phyloP scores from a whole-genome alignment of 257 asterid genomes.

The Ehretia macrophylla region DNA sequence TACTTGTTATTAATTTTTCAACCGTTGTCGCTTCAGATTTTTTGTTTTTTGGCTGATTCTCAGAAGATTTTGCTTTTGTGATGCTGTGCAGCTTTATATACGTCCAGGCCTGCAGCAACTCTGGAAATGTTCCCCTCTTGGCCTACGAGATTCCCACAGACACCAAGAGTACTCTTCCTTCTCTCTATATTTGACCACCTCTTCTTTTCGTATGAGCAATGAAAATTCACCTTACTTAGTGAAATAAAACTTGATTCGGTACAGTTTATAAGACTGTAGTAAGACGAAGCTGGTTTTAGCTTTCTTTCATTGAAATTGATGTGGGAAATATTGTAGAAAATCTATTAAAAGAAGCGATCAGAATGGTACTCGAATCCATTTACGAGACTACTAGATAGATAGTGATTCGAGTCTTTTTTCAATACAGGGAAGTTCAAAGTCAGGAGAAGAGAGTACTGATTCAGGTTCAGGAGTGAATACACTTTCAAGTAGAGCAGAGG shows the following conservation, averaged over 20 bases:
- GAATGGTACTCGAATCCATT: too few relatives aligned
- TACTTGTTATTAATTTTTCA: constrained; percentile 6
- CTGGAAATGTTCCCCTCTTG: constrained; percentile 98
- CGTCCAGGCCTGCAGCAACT: constrained; percentile 77
- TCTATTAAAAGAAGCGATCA: too few relatives aligned
- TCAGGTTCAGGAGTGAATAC: constrained; percentile 64
- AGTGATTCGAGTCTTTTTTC: too few relatives aligned
- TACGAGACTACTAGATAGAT: too few relatives aligned
- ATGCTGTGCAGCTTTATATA: constrained; percentile 77
- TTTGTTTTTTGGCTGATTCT: constrained; percentile 23
- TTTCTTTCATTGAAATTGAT: too few relatives aligned
- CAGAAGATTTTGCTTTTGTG: constrained; percentile 46
- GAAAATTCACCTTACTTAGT: too few relatives aligned
- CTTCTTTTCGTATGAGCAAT: too few relatives aligned
- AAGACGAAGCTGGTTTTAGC: too few relatives aligned
- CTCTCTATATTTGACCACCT: neutral
- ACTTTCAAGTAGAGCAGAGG: constrained; percentile 34
- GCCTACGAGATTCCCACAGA: constrained; percentile 77
- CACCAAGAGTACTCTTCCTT: constrained; percentile 38
- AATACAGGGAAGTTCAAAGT: constrained; percentile 67
- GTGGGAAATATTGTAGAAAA: too few relatives aligned
- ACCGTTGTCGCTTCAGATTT: too few relatives aligned
- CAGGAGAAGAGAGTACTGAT: constrained; percentile 79
- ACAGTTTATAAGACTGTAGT: too few relatives aligned
- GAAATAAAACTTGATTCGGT: too few relatives aligned